Conservation (phyloP, 768 basidiomycete genomes). For the Tephrocybe sp. region DNA sequence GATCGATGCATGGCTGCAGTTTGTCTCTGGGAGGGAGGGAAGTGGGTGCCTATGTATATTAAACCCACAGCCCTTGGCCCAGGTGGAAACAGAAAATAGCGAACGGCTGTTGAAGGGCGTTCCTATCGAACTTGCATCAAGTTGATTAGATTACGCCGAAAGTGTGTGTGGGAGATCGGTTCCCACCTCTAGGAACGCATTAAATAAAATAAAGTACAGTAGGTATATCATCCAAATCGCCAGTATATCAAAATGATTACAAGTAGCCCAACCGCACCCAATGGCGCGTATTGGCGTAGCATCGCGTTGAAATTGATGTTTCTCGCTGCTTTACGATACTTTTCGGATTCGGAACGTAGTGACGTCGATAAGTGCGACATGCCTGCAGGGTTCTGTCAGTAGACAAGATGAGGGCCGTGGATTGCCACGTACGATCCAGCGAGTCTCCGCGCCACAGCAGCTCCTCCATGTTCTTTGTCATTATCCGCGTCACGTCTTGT, state of each 20-base stretch:
- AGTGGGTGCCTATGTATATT: neutral
- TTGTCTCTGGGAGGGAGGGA: neutral
- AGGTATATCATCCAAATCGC: slow-evolving; percentile 59
- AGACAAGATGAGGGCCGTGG: neutral
- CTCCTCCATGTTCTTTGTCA: slow-evolving; percentile 99
- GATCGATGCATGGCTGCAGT: slow-evolving; percentile 12
- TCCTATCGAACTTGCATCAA: slow-evolving; percentile 11
- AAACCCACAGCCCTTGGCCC: slow-evolving; percentile 11
- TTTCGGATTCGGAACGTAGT: slow-evolving; percentile 93
- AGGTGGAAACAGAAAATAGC: neutral
- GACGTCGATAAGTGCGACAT: slow-evolving; percentile 98
- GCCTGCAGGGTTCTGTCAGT: slow-evolving; percentile 42
- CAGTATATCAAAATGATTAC: slow-evolving; percentile 77
- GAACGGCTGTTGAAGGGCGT: neutral
- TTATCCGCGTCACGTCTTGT: slow-evolving; percentile 97
- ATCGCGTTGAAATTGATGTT: slow-evolving; percentile 94
- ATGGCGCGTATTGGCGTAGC: slow-evolving; percentile 93
- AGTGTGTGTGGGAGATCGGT: slow-evolving; percentile 5
- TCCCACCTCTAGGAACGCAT: neutral
- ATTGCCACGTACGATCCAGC: slow-evolving; percentile 82
- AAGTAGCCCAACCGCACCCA: slow-evolving; percentile 80
- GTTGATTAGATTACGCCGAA: slow-evolving; percentile 14
- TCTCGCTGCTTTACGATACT: slow-evolving; percentile 92
- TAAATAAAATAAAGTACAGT: slow-evolving; percentile 8
- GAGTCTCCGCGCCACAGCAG: slow-evolving; percentile 97